Evolutionary conservation across 441 rosid genomes (phyloP), one percentile per base, ranked within the genome.

Genomic region (Sinapis alba): DNA sequence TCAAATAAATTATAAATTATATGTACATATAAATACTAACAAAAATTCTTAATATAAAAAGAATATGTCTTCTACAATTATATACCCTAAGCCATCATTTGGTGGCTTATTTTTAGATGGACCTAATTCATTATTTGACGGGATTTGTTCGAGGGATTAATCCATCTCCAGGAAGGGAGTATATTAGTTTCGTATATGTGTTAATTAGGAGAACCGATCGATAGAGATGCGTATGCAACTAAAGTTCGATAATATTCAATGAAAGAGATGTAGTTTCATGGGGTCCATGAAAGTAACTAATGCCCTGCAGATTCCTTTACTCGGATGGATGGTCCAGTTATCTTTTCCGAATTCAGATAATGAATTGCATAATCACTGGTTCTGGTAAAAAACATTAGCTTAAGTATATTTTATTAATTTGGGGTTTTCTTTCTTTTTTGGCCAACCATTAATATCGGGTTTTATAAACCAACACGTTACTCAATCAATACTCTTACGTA

Each of bases 261-360:
- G 21, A 66, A 38, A 2, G 32, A 24, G 78, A 61, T 24, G 68
- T 60, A 62, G 1, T 59, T 23, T 74, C 15, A 15, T 60, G 68
- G 68, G 78, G 69, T 60, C 73, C 5, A 24, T 60, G 78, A 75
- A 60, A 75, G n/a, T 68, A 62, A 68, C 78, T 24, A 75, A 38
- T 75, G 64, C 74, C 74, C 74, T 61, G 57, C 56, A 68, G 67
- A 68, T 75, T 68, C 74, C 69, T 75, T 64, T 3, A 68, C 78
- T 67, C 41, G 10, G 7, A 59, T 45, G 20, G 54, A 51, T 67
- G 28, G 28, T 74, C 67, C 72, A 66, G 47, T 28, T 21, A 67
- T 59, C 15, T 58, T 74, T 67, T 66, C 62, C 73, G 12, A 23
- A 67, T 23, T 2, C 15, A 59, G 61, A 74, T 67, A 47, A 59